A percentile compares a stretch with the other conserved stretches of the same genome.
Conservation (phyloP, 2,329 filamentous ascomycete species). For the Botrytis byssoidea region DNA sequence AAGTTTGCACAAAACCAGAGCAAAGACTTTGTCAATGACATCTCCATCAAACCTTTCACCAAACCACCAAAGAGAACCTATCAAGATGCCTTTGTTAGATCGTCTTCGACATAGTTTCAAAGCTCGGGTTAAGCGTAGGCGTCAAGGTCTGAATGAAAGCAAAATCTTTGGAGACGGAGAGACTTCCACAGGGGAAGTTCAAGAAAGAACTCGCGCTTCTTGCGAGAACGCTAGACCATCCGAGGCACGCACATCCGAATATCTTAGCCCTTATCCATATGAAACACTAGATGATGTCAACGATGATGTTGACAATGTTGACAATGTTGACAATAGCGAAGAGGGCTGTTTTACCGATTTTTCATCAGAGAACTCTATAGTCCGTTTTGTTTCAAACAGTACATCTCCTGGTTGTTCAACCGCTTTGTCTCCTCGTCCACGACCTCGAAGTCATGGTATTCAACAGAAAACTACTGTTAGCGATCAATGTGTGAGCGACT, state of each 20-base stretch:
- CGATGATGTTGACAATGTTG: not conserved
- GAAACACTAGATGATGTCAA: not conserved
- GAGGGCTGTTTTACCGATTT: not conserved
- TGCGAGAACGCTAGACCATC: not conserved
- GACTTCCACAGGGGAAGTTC: not conserved
- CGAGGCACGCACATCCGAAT: not conserved
- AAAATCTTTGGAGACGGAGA: not conserved
- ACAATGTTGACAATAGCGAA: too few relatives aligned
- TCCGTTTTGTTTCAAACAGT: too few relatives aligned
- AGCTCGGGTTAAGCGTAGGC: not conserved
- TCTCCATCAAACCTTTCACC: not conserved
- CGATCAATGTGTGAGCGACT: not conserved
- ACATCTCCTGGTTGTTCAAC: not conserved
- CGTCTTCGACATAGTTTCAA: not conserved
- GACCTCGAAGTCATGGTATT: accelerated
- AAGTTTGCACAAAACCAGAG: not conserved
- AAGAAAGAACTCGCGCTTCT: accelerated
- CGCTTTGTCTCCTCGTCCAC: not conserved
- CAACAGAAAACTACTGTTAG: too few relatives aligned
- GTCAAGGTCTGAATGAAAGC: not conserved
- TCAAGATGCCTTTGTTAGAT: not conserved
- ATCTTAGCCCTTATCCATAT: too few relatives aligned
- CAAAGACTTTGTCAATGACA: not conserved
- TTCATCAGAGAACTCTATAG: not conserved
- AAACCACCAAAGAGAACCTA: not conserved